Base-by-base conservation (phyloP, 2,329 filamentous ascomycete genomes). In the Penicillium concentricum region DNA sequence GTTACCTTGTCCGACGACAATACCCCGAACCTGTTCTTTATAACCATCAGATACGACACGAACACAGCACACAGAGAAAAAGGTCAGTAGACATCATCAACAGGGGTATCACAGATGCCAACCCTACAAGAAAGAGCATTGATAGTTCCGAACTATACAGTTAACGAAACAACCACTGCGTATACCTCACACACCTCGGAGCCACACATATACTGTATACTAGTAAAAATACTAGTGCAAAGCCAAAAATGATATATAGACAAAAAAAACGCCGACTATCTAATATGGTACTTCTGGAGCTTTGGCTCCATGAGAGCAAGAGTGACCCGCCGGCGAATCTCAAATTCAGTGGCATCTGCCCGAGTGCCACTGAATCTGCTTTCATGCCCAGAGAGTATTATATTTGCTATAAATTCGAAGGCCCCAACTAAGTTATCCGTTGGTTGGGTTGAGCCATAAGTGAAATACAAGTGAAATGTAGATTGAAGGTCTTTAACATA, bases 1-100 rank as follows among this genome's bases (percentile, higher is more conserved):
- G 1, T 0, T 18, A 20, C 10, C 2, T 5, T 5, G 9, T 18
- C 9, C 2, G 9, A 4, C 24, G 2, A 9, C 9, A 5, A 13
- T 2, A 5, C 2, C 8, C 7, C 5, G 6, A 13, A 2, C 26
- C 3, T 13, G 5, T 8, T 13, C 10, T 7, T 1, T 3, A 6
- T 30, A 9, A 8, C 9, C 3, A 15, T 12, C 15, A 15, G 9
- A 8, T 18, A 9, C 1, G 9, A 12, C 5, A 28, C 1, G 15
- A n/a, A n/a, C 16, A 4, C 16, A n/a, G 16, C 15, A 15, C 1
- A 9, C 9, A 6, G 3, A 15, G 22, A 22, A 15, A 15, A 15
- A 15, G 9, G 1, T 0, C 4, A 39, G 5, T 5, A 41, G 3
- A 41, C 13, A 16, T 4, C 38, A 22, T 4, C 7, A 44, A 5